Evolutionary conservation across 768 basidiomycete species (phyloP).

Genomic region (Boletus speciosus): DNA sequence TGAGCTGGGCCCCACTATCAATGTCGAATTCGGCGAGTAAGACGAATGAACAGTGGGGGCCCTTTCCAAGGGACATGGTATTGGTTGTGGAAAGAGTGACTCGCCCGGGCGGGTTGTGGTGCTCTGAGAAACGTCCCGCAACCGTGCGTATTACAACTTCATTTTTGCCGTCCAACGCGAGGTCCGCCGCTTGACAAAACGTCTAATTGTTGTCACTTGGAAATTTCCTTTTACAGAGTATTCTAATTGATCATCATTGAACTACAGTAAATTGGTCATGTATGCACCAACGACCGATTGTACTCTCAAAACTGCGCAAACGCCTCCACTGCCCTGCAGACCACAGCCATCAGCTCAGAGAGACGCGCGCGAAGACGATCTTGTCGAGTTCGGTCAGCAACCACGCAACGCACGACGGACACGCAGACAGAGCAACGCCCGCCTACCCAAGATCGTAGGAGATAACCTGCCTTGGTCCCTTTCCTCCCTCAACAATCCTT

Average conservation of each 20-base stretch:
- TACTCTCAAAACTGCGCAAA: conserved; percentile 16
- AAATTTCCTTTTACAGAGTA: conserved; percentile 29
- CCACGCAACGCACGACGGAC: neutral
- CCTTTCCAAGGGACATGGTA: conserved; percentile 52
- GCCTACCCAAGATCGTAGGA: conserved; percentile 26
- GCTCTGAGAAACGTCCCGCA: conserved; percentile 7
- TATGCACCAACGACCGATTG: too few species aligned
- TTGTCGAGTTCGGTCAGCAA: conserved; percentile 20
- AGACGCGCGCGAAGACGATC: conserved; percentile 23
- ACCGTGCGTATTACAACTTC: conserved; percentile 2
- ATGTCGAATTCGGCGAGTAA: conserved; percentile 99
- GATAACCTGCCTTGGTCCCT: conserved; percentile 37
- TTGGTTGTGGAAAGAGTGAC: neutral
- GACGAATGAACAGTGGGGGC: conserved; percentile 86
- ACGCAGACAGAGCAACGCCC: neutral
- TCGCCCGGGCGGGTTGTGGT: neutral
- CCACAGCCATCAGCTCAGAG: conserved; percentile 25
- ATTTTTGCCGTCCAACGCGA: conserved; percentile 10
- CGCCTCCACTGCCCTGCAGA: conserved; percentile 25
- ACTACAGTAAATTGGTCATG: neutral
- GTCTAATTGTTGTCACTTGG: conserved; percentile 8
- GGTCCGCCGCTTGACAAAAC: conserved; percentile 9
- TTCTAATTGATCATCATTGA: neutral
- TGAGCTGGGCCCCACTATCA: conserved; percentile 86
- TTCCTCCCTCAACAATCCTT: conserved; percentile 17